Conservation (phyloP, 345 rosid species). For the Gynandropsis gynandra region DNA sequence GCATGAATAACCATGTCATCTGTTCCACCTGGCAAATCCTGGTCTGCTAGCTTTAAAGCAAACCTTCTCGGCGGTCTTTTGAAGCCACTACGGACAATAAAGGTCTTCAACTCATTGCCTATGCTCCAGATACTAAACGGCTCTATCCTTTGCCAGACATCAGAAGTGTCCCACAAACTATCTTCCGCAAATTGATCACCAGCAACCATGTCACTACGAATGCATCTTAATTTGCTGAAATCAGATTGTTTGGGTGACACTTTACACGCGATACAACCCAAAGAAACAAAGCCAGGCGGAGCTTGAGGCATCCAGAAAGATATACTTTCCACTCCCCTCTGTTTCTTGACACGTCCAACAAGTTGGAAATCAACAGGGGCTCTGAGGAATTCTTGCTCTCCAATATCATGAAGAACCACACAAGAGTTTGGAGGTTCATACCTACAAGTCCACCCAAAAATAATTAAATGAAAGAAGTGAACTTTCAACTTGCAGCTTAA, state of each 20-base stretch:
- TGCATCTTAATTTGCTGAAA: slow-evolving; percentile 60
- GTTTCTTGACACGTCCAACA: slow-evolving; percentile 83
- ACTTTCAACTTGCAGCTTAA: slow-evolving; percentile 5
- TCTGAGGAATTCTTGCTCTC: slow-evolving; percentile 61
- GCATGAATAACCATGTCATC: slow-evolving; percentile 72
- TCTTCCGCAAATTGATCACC: slow-evolving; percentile 81
- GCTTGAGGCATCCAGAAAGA: slow-evolving; percentile 96
- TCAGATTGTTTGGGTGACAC: slow-evolving; percentile 59
- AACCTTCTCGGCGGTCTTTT: slow-evolving; percentile 90
- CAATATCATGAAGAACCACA: slow-evolving; percentile 65
- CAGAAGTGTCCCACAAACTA: slow-evolving; percentile 86
- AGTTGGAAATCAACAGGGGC: slow-evolving; percentile 55
- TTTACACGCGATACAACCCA: slow-evolving; percentile 83
- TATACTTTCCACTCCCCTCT: slow-evolving; percentile 67
- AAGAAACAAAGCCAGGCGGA: slow-evolving; percentile 88
- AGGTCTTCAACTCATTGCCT: slow-evolving; percentile 70
- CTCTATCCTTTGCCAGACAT: slow-evolving; percentile 48
- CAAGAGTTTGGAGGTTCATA: slow-evolving; percentile 80
- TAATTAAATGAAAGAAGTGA: slow-evolving; percentile 2
- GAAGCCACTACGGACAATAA: slow-evolving; percentile 70
- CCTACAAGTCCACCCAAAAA: slow-evolving; percentile 37
- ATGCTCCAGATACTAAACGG: slow-evolving; percentile 84
- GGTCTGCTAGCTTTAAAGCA: slow-evolving; percentile 84
- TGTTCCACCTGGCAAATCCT: slow-evolving; percentile 43
- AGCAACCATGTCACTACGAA: slow-evolving; percentile 78